Base-by-base conservation (phyloP, 352 stramenopile genomes). In the Phytophthora tentaculata region DNA sequence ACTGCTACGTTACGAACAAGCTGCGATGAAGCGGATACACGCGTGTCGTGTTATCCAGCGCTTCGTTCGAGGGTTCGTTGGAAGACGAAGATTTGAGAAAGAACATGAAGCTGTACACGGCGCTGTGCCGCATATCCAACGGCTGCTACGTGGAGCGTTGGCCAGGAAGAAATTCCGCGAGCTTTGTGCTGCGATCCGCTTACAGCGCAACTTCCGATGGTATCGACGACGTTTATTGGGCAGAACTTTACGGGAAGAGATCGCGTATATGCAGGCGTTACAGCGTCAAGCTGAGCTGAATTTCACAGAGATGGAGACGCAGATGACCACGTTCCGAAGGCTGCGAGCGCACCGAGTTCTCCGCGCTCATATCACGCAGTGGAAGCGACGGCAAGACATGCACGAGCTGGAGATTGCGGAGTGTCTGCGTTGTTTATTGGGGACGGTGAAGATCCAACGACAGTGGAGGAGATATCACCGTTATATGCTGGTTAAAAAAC, bases 181-280 rank as follows among this genome's bases (percentile, higher is more conserved):
- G 45, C 65, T 89, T 0, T 79, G 75, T 16, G 81, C 81, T 14
- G 61, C 61, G 1, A 69, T 84, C 10, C 57, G 67, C 0, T 56
- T 92, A 10, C 83, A 92, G 20, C 82, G 71, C n/a, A 85, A 84
- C 43, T 92, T 79, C 23, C 73, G 82, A 20, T 73, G 67, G 49
- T 86, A 91, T 37, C 73, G 80, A 0, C 81, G 86, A 48, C 80
- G 81, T 6, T 51, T 83, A 5, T 51, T 91, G 12, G 73, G 75
- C n/a, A 86, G 79, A 71, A 69, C 60, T 7, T 61, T 89, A 9
- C 75, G 78, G 20, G 84, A 92, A 65, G 82, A 90, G 59, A 76
- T 90, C 24, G 65, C 53, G 47, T 89, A 86, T 50, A 84, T 89
- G 76, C 61, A 60, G 16, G 55, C 14, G 20, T 53, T 90, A 16